These are phyloP conservation scores for Allomyces macrogynus DNA, from an alignment of 192 early-diverging fungal genomes.

Conservation along the genomic window DNA sequence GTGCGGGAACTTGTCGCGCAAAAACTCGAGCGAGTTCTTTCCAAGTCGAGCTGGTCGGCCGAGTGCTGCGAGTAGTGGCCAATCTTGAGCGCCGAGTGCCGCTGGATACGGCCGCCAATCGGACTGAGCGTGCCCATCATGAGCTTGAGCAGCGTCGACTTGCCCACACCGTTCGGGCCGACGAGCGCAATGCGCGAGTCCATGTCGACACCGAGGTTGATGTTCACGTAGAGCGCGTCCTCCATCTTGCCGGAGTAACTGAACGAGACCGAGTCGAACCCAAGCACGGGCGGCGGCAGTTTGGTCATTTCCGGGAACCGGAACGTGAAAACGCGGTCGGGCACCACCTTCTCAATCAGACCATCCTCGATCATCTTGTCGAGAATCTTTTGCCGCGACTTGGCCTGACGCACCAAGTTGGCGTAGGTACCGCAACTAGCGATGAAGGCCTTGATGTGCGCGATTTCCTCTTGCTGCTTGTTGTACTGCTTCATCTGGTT, in stretches of 20 bases:
- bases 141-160: conserved; percentile 92
- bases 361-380: conserved; percentile 99
- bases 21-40: conserved; percentile 76
- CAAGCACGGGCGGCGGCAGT: conserved; percentile 86
- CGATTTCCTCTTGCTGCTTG: conserved; percentile 98
- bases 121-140: conserved; percentile 78
- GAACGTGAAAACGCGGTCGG: conserved; percentile 57
- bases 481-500: conserved; percentile 99
- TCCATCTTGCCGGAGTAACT: conserved; percentile 67
- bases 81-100: conserved; percentile 83
- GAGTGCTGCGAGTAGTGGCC: conserved; percentile 95
- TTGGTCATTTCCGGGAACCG: conserved; percentile 65
- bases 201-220: conserved; percentile 91
- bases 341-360: conserved; percentile 84
- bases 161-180: conserved; percentile 85
- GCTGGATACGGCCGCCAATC: conserved; percentile 62
- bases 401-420: conserved; percentile 95
- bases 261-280: conserved; percentile 82
- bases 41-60: conserved; percentile 82
- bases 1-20: conserved; percentile 65
- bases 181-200: conserved; percentile 96
- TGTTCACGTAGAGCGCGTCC: conserved; percentile 68
- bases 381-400: conserved; percentile 97
- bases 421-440: conserved; percentile 97
- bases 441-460: conserved; percentile 97